Conservation (phyloP, 805 yeast genomes). For the Saccharomyces cerevisiae region DNA sequence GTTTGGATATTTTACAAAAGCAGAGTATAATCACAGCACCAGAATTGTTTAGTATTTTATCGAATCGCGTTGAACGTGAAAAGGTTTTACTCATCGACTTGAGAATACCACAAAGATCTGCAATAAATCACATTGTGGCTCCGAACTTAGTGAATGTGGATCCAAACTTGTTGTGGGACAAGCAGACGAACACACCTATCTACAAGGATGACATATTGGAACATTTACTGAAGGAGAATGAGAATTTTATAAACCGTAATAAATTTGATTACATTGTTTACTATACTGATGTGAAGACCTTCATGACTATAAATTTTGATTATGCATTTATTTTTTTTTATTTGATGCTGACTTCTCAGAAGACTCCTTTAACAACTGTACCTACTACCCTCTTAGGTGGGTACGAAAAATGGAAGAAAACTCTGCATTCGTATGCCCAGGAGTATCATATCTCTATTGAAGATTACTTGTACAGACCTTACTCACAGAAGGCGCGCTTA, state of each 20-base stretch:
- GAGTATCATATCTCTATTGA: slow-evolving; percentile 19
- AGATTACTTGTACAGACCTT: slow-evolving; percentile 15
- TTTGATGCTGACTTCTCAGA: slow-evolving; percentile 16
- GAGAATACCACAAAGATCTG: slow-evolving; percentile 29
- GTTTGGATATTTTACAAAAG: slow-evolving; percentile 24
- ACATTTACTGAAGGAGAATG: slow-evolving; percentile 16
- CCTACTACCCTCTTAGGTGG: slow-evolving; percentile 38
- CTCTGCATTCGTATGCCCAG: slow-evolving; percentile 24
- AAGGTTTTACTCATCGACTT: slow-evolving; percentile 34
- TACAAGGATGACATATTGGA: slow-evolving; percentile 28
- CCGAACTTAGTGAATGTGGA: slow-evolving; percentile 35
- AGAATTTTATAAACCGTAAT: slow-evolving; percentile 25
- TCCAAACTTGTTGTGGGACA: slow-evolving; percentile 30
- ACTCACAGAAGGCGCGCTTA: background rate
- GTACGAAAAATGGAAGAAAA: slow-evolving; percentile 36
- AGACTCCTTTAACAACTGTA: slow-evolving; percentile 9
- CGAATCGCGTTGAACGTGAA: slow-evolving; percentile 38
- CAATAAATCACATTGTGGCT: slow-evolving; percentile 32
- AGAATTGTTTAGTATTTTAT: slow-evolving; percentile 38
- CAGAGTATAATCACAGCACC: slow-evolving; percentile 48
- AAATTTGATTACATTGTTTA: slow-evolving; percentile 32
- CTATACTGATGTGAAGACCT: slow-evolving; percentile 33
- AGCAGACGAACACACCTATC: slow-evolving; percentile 22
- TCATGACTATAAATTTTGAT: slow-evolving; percentile 26
- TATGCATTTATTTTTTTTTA: slow-evolving; percentile 28